These are phyloP conservation scores for Piper longum DNA, from an alignment of 164 flowering plant genomes.

Conservation along the genomic window DNA sequence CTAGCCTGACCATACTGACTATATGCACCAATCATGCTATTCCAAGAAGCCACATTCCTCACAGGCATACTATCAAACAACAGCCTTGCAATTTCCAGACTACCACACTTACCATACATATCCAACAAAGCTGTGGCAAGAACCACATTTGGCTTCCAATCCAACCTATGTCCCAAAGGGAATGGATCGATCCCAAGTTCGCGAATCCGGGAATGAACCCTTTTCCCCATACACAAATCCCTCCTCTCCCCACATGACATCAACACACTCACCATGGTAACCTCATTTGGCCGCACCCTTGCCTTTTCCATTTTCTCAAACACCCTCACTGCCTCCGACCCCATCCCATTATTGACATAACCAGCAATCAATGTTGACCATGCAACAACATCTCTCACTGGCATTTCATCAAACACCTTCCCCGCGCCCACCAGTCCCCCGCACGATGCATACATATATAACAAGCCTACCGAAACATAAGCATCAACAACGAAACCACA, in stretches of 20 bases:
- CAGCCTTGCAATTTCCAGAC: conserved; percentile 10
- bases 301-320: conserved; percentile 13
- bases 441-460: conserved; percentile 12
- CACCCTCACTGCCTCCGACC: conserved; percentile 8
- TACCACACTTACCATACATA: conserved; percentile 23
- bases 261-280: conserved; percentile 20
- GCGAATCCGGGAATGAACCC: conserved; percentile 9
- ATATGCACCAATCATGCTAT: conserved; percentile 19
- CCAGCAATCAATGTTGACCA: conserved; percentile 24
- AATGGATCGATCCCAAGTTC: conserved; percentile 6
- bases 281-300: conserved; percentile 12
- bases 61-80: conserved; percentile 13
- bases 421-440: conserved; percentile 6
- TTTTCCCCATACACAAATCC: conserved; percentile 16
- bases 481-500: conserved; percentile 17
- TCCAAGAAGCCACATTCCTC: conserved; percentile 20
- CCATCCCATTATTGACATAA: conserved; percentile 8
- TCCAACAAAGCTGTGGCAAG: conserved; percentile 18
- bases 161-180: not conserved
- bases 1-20: conserved; percentile 11
- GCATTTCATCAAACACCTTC: conserved; percentile 16
- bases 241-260: conserved; percentile 17
- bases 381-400: conserved; percentile 16
- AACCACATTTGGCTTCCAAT: conserved; percentile 5
- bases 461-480: conserved; percentile 15